Evolutionary conservation across 176 grass and related monocot species (phyloP).

Genomic region (Musa acuminata): DNA sequence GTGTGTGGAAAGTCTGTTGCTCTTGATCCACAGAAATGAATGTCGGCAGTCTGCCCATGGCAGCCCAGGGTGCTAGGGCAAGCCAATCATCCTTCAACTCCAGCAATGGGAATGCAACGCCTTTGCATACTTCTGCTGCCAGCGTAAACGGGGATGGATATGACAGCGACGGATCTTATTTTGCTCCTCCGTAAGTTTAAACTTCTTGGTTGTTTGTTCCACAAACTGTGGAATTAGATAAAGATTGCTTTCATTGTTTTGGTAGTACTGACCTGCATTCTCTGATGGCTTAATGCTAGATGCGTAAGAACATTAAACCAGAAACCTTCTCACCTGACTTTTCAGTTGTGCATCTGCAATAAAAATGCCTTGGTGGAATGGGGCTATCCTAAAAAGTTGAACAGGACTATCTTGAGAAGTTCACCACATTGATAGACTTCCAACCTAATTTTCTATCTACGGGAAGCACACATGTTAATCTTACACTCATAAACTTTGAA

Average conservation of each 20-base stretch:
- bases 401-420: background rate
- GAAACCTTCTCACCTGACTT: background rate
- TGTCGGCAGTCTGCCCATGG: slow-evolving; percentile 19
- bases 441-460: background rate
- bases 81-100: slow-evolving; percentile 25
- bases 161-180: slow-evolving; percentile 95
- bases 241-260: background rate
- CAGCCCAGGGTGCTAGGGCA: slow-evolving; percentile 3
- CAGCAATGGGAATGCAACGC: slow-evolving; percentile 41
- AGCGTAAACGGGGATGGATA: slow-evolving; percentile 62
- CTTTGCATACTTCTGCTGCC: slow-evolving; percentile 35
- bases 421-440: background rate
- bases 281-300: background rate
- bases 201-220: background rate
- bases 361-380: background rate
- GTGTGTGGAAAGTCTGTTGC: background rate
- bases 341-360: background rate
- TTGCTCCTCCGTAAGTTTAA: slow-evolving; percentile 73
- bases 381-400: background rate
- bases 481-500: background rate
- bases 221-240: background rate
- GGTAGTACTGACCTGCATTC: background rate
- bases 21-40: slow-evolving; percentile 12
- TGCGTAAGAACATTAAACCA: background rate
- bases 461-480: background rate